These are phyloP conservation scores for Sclerotinia subarctica DNA, from an alignment of 2,329 filamentous ascomycete genomes.

Conservation along the genomic window DNA sequence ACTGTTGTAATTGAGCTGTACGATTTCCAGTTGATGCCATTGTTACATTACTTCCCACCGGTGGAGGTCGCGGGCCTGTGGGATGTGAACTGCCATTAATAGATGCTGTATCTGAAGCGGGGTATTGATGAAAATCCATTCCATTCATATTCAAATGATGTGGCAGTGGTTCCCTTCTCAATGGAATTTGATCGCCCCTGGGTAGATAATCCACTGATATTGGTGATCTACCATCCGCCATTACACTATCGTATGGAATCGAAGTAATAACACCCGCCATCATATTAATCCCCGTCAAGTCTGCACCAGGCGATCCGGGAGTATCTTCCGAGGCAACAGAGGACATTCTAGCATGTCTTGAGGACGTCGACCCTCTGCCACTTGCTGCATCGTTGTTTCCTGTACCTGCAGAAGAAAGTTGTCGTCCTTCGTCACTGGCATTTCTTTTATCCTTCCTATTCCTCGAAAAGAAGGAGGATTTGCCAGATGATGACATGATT, in stretches of 20 bases:
- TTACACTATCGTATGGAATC: slow-evolving; percentile 77
- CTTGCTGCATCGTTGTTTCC: slow-evolving; percentile 57
- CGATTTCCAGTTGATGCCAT: slow-evolving; percentile 68
- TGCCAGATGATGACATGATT: slow-evolving; percentile 19
- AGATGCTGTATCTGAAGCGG: slow-evolving; percentile 60
- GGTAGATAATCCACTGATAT: slow-evolving; percentile 71
- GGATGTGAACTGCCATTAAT: slow-evolving; percentile 53
- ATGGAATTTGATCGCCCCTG: slow-evolving; percentile 59
- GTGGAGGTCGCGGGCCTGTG: slow-evolving; percentile 59
- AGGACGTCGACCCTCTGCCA: slow-evolving; percentile 64
- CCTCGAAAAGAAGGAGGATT: slow-evolving; percentile 78
- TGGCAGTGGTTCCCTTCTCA: slow-evolving; percentile 69
- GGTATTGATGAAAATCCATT: slow-evolving; percentile 86
- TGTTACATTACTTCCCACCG: slow-evolving; percentile 56
- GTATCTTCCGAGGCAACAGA: slow-evolving; percentile 70
- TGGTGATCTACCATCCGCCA: slow-evolving; percentile 64
- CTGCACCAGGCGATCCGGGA: slow-evolving; percentile 59
- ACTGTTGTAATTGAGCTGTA: slow-evolving; percentile 73
- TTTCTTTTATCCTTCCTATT: slow-evolving; percentile 73
- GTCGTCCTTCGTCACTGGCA: slow-evolving; percentile 56
- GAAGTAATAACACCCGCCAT: slow-evolving; percentile 81
- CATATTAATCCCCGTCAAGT: slow-evolving; percentile 62
- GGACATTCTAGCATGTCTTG: slow-evolving; percentile 71
- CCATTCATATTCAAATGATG: slow-evolving; percentile 79
- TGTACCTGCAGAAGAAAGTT: slow-evolving; percentile 43